Conservation (phyloP, 495 filamentous ascomycete species). For the Astrothelium macrocarpum region DNA sequence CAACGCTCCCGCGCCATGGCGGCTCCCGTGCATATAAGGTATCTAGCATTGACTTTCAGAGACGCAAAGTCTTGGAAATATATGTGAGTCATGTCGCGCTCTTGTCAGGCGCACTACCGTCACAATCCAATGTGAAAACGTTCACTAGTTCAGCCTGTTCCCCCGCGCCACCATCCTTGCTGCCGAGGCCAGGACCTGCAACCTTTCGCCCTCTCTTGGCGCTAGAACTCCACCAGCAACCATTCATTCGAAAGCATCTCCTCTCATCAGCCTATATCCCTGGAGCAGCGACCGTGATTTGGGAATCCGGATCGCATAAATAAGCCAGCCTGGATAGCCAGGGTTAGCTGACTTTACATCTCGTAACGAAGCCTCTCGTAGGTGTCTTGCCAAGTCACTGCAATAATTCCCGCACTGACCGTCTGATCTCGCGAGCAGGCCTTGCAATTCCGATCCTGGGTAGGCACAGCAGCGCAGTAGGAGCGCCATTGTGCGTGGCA, state of each 20-base stretch:
- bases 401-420: not conserved
- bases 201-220: too few relatives aligned
- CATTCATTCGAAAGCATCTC: not conserved
- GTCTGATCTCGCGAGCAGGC: not conserved
- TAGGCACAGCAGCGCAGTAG: not conserved
- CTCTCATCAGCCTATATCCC: not conserved
- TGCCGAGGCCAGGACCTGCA: constrained; percentile 3
- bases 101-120: too few relatives aligned
- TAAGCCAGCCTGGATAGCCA: not conserved
- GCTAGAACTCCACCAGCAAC: not conserved
- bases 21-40: not conserved
- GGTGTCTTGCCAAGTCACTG: not conserved
- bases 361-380: not conserved
- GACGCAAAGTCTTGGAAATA: too few relatives aligned
- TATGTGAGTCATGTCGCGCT: too few relatives aligned
- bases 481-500: too few relatives aligned
- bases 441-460: not conserved
- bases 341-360: not conserved
- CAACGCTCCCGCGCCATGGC: not conserved
- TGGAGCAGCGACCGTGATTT: not conserved
- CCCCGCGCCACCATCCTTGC: not conserved
- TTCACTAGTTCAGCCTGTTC: not conserved
- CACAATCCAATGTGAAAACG: not conserved
- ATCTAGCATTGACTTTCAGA: too few relatives aligned
- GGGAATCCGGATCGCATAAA: not conserved